phyloP scores from a whole-genome alignment of 345 rosid species.

The Eucalyptus urophylla region DNA sequence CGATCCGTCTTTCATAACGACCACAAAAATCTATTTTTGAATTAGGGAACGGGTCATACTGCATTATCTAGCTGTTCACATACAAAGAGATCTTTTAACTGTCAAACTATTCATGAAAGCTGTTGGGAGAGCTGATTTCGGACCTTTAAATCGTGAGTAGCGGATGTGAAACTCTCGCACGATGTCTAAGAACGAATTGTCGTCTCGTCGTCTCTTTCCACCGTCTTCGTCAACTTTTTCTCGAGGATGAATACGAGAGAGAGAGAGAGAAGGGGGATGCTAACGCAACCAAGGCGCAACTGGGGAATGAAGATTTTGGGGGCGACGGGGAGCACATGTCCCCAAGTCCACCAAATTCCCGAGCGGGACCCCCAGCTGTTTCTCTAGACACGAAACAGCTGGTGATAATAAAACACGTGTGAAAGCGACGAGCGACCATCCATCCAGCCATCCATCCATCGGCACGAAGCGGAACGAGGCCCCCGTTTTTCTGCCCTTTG shows the following conservation, averaged over 20 bases:
- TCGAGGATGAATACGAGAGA: background rate
- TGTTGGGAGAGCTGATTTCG: background rate
- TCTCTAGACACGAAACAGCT: background rate
- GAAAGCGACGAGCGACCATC: background rate
- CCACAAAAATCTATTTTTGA: background rate
- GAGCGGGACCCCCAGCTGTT: background rate
- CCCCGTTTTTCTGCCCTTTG: background rate
- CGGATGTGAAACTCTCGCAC: background rate
- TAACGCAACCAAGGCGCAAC: background rate
- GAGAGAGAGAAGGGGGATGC: background rate
- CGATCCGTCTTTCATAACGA: fast-evolving
- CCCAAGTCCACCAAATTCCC: background rate
- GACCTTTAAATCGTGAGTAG: background rate
- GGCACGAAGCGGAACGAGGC: background rate
- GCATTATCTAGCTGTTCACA: background rate
- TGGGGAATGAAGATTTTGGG: background rate
- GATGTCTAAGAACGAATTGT: background rate
- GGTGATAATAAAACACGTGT: background rate
- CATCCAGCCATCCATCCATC: background rate
- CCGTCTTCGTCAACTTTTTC: background rate
- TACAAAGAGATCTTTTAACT: background rate
- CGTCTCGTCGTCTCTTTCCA: background rate
- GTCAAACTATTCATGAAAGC: background rate
- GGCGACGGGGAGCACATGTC: background rate
- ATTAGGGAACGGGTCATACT: background rate